Conservation (phyloP, 768 basidiomycete species). For the Leccinellum albellum region DNA sequence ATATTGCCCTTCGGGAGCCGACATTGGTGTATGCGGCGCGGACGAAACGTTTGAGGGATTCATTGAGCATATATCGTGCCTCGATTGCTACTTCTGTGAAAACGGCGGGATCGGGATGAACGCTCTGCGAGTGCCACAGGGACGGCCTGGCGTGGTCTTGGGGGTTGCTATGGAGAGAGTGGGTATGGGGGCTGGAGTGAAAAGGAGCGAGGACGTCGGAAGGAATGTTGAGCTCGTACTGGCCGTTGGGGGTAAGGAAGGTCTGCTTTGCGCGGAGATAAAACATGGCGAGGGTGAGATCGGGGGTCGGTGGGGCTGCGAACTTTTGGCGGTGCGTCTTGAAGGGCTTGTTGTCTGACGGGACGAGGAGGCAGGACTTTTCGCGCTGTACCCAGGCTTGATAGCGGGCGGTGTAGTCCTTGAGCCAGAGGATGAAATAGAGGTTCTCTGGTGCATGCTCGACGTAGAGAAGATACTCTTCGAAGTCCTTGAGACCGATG, state of each 20-base stretch:
- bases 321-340: slow-evolving; percentile 32
- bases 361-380: slow-evolving; percentile 25
- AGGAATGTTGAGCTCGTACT: slow-evolving; percentile 69
- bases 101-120: slow-evolving; percentile 61
- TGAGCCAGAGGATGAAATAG: slow-evolving; percentile 82
- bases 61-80: slow-evolving; percentile 55
- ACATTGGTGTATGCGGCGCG: slow-evolving; percentile 64
- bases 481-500: slow-evolving; percentile 70
- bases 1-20: slow-evolving; percentile 64
- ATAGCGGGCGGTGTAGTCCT: slow-evolving; percentile 60
- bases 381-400: slow-evolving; percentile 37
- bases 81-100: slow-evolving; percentile 60
- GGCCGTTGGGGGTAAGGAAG: slow-evolving; percentile 68
- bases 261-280: slow-evolving; percentile 78
- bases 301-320: slow-evolving; percentile 34
- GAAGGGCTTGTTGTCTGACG: slow-evolving; percentile 40
- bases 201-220: slow-evolving; percentile 63
- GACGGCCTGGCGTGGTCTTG: slow-evolving; percentile 9
- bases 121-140: slow-evolving; percentile 27
- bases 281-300: slow-evolving; percentile 64
- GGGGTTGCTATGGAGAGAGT: slow-evolving; percentile 6
- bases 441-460: slow-evolving; percentile 75
- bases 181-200: slow-evolving; percentile 39
- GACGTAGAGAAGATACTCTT: slow-evolving; percentile 80
- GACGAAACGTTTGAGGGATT: slow-evolving; percentile 64